Percentiles rank a stretch among this genome's conserved stretches.
Evolutionary conservation across 2,329 filamentous ascomycete genomes (phyloP).

Genomic region (Paraphoma sp.): DNA sequence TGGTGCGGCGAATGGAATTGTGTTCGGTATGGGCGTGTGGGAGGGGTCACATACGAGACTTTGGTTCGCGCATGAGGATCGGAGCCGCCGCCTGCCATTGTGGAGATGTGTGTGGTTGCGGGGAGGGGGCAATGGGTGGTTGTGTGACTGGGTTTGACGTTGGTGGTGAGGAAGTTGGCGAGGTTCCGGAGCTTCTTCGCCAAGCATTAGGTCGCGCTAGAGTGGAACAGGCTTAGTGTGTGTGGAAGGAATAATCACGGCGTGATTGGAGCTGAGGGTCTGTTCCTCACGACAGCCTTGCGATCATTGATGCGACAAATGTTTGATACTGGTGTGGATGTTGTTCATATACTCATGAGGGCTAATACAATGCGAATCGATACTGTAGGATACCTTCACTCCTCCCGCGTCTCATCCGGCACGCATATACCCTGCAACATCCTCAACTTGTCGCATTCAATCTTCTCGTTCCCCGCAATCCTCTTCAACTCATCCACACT

Average conservation of each 20-base stretch:
- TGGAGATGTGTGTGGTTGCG: slow-evolving; percentile 17
- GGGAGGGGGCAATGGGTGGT: slow-evolving; percentile 26
- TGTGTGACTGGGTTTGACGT: slow-evolving; percentile 20
- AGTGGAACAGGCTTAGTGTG: neutral
- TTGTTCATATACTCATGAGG: neutral
- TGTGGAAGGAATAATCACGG: slow-evolving; percentile 2
- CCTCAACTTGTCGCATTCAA: slow-evolving; percentile 57
- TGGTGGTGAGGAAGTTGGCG: slow-evolving; percentile 16
- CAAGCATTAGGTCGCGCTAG: slow-evolving; percentile 8
- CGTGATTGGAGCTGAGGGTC: slow-evolving; percentile 3
- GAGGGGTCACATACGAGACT: slow-evolving; percentile 32
- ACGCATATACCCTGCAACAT: slow-evolving; percentile 57
- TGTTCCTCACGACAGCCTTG: too few relatives aligned
- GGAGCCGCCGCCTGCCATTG: slow-evolving; percentile 41
- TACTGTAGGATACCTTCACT: neutral
- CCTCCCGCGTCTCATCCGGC: slow-evolving; percentile 30
- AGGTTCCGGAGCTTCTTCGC: slow-evolving; percentile 17
- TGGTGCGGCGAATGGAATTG: slow-evolving; percentile 1
- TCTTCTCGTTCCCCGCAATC: slow-evolving; percentile 49
- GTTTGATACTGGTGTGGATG: neutral
- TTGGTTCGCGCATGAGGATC: slow-evolving; percentile 34
- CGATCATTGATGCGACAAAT: too few relatives aligned
- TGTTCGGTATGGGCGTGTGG: neutral
- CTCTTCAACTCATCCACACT: slow-evolving; percentile 56
- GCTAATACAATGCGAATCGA: neutral